A percentile compares a stretch with the other conserved stretches of the same genome.
Conservation (phyloP, 768 basidiomycete species). For the Russula virescens region DNA sequence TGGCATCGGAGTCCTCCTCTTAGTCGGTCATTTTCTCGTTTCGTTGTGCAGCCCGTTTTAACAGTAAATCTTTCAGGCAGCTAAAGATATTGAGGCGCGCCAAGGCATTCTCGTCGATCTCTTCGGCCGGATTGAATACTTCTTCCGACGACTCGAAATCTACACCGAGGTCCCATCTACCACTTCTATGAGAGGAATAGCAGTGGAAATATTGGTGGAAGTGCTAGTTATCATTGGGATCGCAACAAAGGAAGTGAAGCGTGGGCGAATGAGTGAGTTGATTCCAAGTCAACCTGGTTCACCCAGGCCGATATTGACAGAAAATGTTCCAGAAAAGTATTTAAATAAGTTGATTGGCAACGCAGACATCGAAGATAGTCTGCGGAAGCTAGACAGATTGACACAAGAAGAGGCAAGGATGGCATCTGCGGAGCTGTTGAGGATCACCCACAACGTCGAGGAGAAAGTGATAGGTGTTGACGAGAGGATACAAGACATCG, state of each 20-base stretch:
- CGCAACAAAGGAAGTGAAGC: not conserved
- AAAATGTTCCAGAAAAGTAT: not conserved
- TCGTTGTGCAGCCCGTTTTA: not conserved
- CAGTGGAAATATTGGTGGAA: not conserved
- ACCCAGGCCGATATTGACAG: not conserved
- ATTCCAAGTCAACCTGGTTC: too few relatives aligned
- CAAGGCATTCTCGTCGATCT: not conserved
- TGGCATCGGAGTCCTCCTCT: not conserved
- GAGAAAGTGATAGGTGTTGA: not conserved
- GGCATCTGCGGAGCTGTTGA: not conserved
- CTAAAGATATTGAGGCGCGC: not conserved
- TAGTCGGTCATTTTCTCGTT: not conserved
- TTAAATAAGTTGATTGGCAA: not conserved
- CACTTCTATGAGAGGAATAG: not conserved
- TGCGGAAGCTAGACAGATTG: not conserved
- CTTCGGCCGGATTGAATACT: not conserved
- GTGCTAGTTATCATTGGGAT: not conserved
- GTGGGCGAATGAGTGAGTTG: not conserved
- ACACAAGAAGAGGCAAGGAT: not conserved
- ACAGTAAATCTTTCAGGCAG: not conserved
- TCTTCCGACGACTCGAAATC: conserved; percentile 1
- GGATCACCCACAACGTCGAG: not conserved
- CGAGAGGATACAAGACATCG: too few relatives aligned
- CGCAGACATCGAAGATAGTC: not conserved
- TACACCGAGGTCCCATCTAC: not conserved